Evolutionary conservation across 2,329 filamentous ascomycete species (phyloP), one percentile per base, ranked within the genome.

Genomic region (Dissoconium aciculare): DNA sequence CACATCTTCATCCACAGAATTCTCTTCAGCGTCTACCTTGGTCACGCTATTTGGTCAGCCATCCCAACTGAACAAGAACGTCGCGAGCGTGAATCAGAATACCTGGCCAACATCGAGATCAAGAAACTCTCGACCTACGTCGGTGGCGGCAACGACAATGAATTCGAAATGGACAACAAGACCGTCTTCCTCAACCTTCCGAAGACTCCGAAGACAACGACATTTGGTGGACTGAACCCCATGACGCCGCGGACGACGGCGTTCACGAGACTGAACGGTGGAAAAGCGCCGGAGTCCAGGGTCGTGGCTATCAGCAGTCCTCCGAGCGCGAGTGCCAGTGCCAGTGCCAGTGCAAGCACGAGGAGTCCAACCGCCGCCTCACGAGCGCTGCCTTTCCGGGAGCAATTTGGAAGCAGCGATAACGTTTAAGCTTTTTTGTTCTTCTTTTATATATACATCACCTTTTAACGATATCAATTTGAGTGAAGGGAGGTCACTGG

Each of bases 231-330:
- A 14, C 31, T 35, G 4, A 50, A 47, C 21, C 49, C 51, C 2
- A 78, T 66, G 40, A 79, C 74, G 5, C 75, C 74, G 4, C 55
- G 76, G 40, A 79, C 76, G 11, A 64, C 70, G 50, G 76, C 75
- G 1, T 80, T 80, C 64, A 78, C 45, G 65, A 67, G 9, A 57
- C 77, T 28, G 68, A 51, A 45, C 33, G 52, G 45, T 12, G 50
- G 37, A 11, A 32, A 33, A 19, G 38, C 17, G 10, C 39, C 34
- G 19, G 15, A 21, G 25, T 23, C 26, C 25, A 30, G 25, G 30
- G 21, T 35, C 19, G 21, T 13, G 10, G 31, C 14, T 19, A n/a
- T n/a, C n/a, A 26, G 25, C 26, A 11, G 39, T n/a, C 41, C 41
- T 2, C 36, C 30, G 23, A 33, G n/a, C n/a, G n/a, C n/a, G n/a